Percentiles rank a stretch among this genome's conserved stretches.
Evolutionary conservation across 1,139 yeast species (phyloP).

Genomic region (Arxiozyma slooffiae): DNA sequence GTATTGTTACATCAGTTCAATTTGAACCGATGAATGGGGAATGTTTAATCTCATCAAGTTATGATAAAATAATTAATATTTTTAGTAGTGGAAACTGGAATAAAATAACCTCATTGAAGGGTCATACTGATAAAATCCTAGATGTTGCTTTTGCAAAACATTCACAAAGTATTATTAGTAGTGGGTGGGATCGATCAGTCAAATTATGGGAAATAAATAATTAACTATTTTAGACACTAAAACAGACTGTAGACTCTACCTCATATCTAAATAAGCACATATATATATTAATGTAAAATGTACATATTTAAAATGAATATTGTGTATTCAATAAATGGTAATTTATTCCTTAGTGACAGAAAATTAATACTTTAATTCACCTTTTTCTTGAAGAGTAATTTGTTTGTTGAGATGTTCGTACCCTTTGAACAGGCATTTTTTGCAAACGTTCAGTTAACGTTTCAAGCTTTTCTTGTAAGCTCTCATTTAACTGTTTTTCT

Average conservation of each 20-base stretch:
- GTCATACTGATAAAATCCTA: conserved; percentile 66
- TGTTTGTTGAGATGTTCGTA: conserved; percentile 13
- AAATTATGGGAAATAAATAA: conserved; percentile 43
- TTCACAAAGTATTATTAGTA: conserved; percentile 41
- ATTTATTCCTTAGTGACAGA: neutral
- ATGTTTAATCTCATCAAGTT: conserved; percentile 52
- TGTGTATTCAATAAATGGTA: neutral
- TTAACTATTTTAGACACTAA: neutral
- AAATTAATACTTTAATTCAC: neutral
- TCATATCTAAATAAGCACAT: too few species aligned
- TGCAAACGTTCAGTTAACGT: conserved; percentile 13
- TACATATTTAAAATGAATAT: neutral
- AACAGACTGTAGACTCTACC: neutral
- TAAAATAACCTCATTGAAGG: conserved; percentile 44
- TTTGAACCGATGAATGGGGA: conserved; percentile 43
- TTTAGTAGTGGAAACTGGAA: conserved; percentile 75
- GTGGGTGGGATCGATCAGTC: conserved; percentile 80
- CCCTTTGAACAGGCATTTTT: conserved; percentile 19
- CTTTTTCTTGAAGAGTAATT: conserved; percentile 7
- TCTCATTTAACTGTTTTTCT: conserved; percentile 12
- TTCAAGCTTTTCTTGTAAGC: conserved; percentile 14
- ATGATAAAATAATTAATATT: conserved; percentile 55
- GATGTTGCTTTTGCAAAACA: conserved; percentile 48
- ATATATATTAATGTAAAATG: too few species aligned
- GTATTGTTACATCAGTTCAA: conserved; percentile 57